Evolutionary conservation across 2,329 filamentous ascomycete genomes (phyloP).

Genomic region (Neofusicoccum ribis): DNA sequence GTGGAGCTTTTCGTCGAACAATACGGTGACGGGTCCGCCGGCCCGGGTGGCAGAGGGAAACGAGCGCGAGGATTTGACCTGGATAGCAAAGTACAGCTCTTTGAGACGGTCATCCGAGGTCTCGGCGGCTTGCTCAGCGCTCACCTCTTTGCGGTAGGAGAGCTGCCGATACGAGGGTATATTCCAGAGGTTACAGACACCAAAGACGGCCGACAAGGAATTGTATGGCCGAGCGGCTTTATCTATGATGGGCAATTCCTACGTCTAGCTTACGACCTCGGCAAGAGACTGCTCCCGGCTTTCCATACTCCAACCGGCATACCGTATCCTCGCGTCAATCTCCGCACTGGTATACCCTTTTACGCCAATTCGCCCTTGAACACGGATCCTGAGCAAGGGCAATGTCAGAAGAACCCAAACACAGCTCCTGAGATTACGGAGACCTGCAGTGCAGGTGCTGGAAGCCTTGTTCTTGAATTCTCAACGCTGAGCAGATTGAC

Average conservation of each 20-base stretch:
- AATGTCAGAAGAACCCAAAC: conserved; percentile 47
- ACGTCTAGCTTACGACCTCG: conserved; percentile 84
- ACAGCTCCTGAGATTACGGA: conserved; percentile 75
- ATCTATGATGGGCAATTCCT: conserved; percentile 87
- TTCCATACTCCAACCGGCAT: conserved; percentile 90
- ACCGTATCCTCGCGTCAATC: conserved; percentile 91
- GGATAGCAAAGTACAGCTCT: conserved; percentile 97
- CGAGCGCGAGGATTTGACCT: conserved; percentile 83
- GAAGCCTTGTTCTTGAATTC: conserved; percentile 91
- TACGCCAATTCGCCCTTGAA: conserved; percentile 85
- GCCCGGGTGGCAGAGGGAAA: conserved; percentile 67
- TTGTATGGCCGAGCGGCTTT: conserved; percentile 74
- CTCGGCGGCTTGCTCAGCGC: conserved; percentile 88
- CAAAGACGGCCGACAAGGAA: conserved; percentile 41
- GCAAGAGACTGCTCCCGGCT: conserved; percentile 79
- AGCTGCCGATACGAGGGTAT: conserved; percentile 83
- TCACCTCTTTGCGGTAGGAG: conserved; percentile 88
- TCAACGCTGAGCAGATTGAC: conserved; percentile 86
- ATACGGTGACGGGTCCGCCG: conserved; percentile 80
- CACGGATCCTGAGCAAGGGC: conserved; percentile 50
- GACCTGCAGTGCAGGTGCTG: conserved; percentile 95
- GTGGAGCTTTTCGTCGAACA: conserved; percentile 73
- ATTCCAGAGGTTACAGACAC: conserved; percentile 48
- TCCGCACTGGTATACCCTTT: conserved; percentile 87
- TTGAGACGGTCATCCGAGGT: conserved; percentile 94